phyloP scores from a whole-genome alignment of 169 alveolate species.

The Plasmodium sp. region DNA sequence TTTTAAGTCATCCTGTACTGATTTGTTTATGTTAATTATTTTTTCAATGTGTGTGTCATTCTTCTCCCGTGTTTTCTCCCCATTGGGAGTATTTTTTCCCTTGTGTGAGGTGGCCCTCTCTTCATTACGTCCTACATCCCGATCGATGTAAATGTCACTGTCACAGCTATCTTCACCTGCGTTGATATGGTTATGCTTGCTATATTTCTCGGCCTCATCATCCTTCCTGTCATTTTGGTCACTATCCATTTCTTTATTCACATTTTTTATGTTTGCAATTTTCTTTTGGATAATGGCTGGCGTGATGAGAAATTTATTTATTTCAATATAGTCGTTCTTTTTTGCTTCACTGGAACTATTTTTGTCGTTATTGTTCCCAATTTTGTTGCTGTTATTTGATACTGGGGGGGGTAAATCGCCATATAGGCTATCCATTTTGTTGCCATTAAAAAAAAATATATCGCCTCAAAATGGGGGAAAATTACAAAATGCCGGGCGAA shows the following conservation, averaged over 20 bases:
- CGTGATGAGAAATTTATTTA: slow-evolving; percentile 62
- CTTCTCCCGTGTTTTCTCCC: background rate
- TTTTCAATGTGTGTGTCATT: slow-evolving; percentile 29
- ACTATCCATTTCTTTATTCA: slow-evolving; percentile 1
- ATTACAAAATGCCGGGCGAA: background rate
- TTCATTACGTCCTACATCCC: background rate
- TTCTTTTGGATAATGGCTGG: slow-evolving; percentile 69
- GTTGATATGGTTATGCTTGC: background rate
- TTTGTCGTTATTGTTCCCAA: slow-evolving; percentile 31
- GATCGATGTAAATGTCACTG: slow-evolving; percentile 1
- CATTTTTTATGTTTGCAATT: slow-evolving; percentile 63
- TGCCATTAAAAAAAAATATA: background rate
- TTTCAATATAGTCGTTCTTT: slow-evolving; percentile 27
- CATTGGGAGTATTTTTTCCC: background rate
- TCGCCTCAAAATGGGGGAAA: background rate
- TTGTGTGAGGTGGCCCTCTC: background rate
- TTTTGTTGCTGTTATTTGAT: background rate
- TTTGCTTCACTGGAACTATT: background rate
- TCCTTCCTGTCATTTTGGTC: background rate
- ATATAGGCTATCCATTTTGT: slow-evolving; percentile 81
- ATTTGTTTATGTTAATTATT: slow-evolving; percentile 48
- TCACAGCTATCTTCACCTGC: background rate
- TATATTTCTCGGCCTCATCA: background rate
- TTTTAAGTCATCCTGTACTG: slow-evolving; percentile 68
- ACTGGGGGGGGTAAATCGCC: slow-evolving; percentile 86